Evolutionary conservation across 257 asterid genomes (phyloP).

Genomic region (Haberlea rhodopensis): DNA sequence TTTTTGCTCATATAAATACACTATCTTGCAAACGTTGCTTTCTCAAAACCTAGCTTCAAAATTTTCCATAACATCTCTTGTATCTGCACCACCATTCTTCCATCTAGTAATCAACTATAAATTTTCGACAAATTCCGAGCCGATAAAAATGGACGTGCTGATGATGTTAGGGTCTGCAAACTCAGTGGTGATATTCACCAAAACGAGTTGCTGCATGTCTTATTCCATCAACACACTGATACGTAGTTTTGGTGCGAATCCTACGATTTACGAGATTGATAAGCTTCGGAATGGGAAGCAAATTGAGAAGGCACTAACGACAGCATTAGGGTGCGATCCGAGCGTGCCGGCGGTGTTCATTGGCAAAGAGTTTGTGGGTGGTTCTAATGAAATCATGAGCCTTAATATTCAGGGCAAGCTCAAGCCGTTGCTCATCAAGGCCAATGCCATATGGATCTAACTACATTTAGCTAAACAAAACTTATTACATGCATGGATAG

Average conservation of each 20-base stretch:
- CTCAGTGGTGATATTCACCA: conserved; percentile 65
- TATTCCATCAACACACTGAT: conserved; percentile 42
- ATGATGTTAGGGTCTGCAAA: conserved; percentile 38
- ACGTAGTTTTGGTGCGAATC: conserved; percentile 55
- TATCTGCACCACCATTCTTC: too few relatives aligned
- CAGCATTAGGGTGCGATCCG: conserved; percentile 49
- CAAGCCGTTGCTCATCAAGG: conserved; percentile 55
- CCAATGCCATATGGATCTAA: conserved; percentile 64
- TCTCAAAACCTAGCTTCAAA: neutral
- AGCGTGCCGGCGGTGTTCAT: conserved; percentile 63
- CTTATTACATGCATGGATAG: neutral
- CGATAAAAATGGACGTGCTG: conserved; percentile 38
- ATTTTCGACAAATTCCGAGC: neutral
- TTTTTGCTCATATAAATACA: too few relatives aligned
- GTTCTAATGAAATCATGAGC: conserved; percentile 62
- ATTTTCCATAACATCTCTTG: neutral
- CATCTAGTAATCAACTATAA: too few relatives aligned
- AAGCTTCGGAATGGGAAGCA: conserved; percentile 35
- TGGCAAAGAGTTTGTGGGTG: conserved; percentile 53
- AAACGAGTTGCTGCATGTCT: conserved; percentile 56
- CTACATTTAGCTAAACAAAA: neutral
- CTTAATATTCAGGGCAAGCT: conserved; percentile 52
- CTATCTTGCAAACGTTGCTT: neutral
- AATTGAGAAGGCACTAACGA: conserved; percentile 45
- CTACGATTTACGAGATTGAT: conserved; percentile 45